Conservation (phyloP, 306 rosid species). For the Purshia tridentata region DNA sequence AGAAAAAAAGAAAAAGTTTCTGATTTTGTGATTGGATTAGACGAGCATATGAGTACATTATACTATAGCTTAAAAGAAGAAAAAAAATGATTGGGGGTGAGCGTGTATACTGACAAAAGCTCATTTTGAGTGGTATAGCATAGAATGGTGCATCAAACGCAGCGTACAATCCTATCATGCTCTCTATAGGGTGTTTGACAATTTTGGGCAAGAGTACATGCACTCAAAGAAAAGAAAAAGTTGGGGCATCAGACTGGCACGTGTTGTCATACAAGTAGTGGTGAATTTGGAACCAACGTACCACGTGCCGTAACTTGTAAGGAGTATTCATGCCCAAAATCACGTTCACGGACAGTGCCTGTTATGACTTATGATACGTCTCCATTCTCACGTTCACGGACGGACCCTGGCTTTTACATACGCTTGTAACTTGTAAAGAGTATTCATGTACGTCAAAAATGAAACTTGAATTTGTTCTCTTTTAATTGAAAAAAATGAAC, state of each 20-base stretch:
- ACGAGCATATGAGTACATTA: not conserved
- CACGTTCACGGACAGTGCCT: not conserved
- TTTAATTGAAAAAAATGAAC: not conserved
- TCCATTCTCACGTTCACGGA: slow-evolving; percentile 15
- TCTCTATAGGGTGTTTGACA: not conserved
- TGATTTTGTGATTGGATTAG: slow-evolving; percentile 8
- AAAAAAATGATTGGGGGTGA: not conserved
- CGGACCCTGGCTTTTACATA: not conserved
- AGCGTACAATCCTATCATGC: slow-evolving; percentile 21
- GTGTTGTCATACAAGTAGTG: slow-evolving; percentile 1
- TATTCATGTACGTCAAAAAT: not conserved
- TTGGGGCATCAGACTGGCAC: slow-evolving; percentile 1
- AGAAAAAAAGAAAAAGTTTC: not conserved
- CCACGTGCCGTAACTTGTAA: not conserved
- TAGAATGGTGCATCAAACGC: slow-evolving; percentile 10
- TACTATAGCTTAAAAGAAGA: not conserved
- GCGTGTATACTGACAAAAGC: not conserved
- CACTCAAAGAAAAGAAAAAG: not conserved
- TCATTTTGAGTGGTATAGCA: slow-evolving; percentile 1
- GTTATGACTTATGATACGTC: not conserved
- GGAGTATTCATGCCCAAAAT: too few species aligned
- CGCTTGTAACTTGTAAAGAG: not conserved
- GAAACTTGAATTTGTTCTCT: not conserved
- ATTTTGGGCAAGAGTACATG: slow-evolving; percentile 19
- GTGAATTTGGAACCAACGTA: too few species aligned